Base-by-base conservation (phyloP, 441 rosid species). In the Breynia disticha region DNA sequence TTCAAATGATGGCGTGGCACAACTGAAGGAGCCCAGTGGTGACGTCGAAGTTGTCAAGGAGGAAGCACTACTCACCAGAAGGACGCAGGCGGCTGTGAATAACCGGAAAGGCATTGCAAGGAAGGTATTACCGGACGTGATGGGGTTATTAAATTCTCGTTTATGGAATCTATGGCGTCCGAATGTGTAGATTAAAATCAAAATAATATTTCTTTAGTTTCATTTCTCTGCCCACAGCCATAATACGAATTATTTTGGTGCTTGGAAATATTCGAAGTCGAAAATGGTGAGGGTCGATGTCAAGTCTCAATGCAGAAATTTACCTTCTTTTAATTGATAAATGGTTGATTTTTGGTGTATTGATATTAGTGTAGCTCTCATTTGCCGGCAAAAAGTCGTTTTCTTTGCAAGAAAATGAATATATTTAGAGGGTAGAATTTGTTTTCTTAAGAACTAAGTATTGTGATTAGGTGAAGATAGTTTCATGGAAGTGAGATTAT, bases 91-190 rank as follows among this genome's bases (percentile, higher is more conserved):
- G 56, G 68, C 22, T 18, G 59, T 53, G 22, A 69, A 15, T 48
- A 79, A 73, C 59, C 80, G 75, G 62, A 84, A 73, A 73, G 95
- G 96, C 32, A 60, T 87, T 56, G 97, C 80, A n/a, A 80, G 96
- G 67, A 90, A 90, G 74, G 84, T 87, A 55, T 53, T 90, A 39
- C 95, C 97, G 95, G 96, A 90, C 80, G 85, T 90, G 73, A 50
- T 90, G 53, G 93, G 95, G 32, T 48, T 87, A 14, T 66, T 90
- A 37, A 79, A 83, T 67, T 90, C 95, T 63, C 90, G 79, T 70
- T 73, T 87, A 63, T 90, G 95, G 90, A 73, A 78, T 41, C 90
- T 90, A 66, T 87, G 91, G 97, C 69, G 73, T 85, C 96, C 96
- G 76, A 76, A 73, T 74, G 81, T 82, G 61, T 90, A 16, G 42